Percentiles rank a stretch among this genome's conserved stretches.
phyloP scores from a whole-genome alignment of 805 yeast species.

The Starmera quercuum region DNA sequence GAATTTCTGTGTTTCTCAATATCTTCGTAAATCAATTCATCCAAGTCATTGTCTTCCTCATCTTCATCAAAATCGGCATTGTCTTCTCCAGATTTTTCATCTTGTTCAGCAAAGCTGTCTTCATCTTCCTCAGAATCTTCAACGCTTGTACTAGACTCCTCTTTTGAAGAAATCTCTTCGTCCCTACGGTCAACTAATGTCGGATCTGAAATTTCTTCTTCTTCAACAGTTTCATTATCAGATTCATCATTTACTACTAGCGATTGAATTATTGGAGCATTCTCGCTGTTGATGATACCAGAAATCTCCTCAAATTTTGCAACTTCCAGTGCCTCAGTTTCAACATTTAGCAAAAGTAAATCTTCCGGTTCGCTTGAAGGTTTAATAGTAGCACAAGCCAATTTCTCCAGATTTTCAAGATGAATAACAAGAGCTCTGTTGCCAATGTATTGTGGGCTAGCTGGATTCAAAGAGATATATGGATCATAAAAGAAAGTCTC shows the following conservation, averaged over 20 bases:
- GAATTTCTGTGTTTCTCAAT: conserved; percentile 1
- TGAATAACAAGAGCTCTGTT: conserved; percentile 53
- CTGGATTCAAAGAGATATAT: conserved; percentile 52
- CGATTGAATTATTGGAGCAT: not conserved
- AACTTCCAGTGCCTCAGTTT: conserved; percentile 18
- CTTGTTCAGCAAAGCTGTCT: conserved; percentile 5
- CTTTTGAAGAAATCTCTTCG: not conserved
- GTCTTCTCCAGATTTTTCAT: conserved; percentile 5
- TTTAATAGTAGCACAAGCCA: conserved; percentile 56
- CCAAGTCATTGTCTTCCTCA: conserved; percentile 3
- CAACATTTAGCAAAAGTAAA: conserved; percentile 17
- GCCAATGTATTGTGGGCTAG: conserved; percentile 49
- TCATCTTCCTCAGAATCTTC: conserved; percentile 2
- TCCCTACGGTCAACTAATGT: not conserved
- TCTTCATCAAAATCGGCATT: conserved; percentile 6
- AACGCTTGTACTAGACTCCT: conserved; percentile 1
- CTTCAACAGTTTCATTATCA: conserved; percentile 2
- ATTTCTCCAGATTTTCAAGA: conserved; percentile 42
- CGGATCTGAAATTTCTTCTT: not conserved
- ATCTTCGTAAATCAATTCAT: conserved; percentile 9
- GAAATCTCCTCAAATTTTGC: conserved; percentile 17
- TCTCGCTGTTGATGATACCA: conserved; percentile 9
- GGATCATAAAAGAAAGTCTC: conserved; percentile 58
- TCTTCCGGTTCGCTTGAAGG: conserved; percentile 21
- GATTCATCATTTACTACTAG: conserved; percentile 3